Conservation (phyloP, 106 monocot species). For the Dendrobium huoshanense region DNA sequence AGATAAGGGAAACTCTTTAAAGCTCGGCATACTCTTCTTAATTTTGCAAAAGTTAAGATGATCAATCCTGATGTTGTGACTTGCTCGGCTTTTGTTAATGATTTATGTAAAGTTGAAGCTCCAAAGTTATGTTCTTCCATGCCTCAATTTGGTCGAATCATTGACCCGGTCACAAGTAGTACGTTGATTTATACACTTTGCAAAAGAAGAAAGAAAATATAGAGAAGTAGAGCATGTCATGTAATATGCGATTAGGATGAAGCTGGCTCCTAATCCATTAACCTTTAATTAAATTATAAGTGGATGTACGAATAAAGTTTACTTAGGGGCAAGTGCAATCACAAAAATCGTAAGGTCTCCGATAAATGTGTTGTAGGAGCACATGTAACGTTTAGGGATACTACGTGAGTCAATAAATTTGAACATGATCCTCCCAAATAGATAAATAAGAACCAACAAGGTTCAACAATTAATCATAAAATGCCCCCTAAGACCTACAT, state of each 20-base stretch:
- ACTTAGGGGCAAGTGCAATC: no score
- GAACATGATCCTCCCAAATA: no score
- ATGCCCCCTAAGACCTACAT: no score
- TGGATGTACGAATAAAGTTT: conserved; percentile 31
- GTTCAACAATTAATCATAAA: no score
- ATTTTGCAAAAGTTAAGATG: conserved; percentile 40
- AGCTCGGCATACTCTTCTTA: conserved; percentile 32
- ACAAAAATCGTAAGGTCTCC: no score
- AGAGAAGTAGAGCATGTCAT: conserved; percentile 57
- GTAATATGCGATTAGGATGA: conserved; percentile 53
- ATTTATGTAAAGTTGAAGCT: conserved; percentile 45
- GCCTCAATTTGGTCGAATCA: conserved; percentile 16
- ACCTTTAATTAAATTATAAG: conserved; percentile 54
- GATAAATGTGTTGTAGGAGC: no score
- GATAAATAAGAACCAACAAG: no score
- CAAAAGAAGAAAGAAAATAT: conserved; percentile 19
- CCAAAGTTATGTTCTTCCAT: conserved; percentile 40
- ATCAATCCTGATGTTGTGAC: conserved; percentile 58
- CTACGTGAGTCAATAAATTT: no score
- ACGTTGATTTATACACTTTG: conserved; percentile 43
- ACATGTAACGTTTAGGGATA: no score
- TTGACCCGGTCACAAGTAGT: conserved; percentile 39
- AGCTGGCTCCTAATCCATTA: conserved; percentile 16
- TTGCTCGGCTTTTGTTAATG: conserved; percentile 59
- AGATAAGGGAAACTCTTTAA: conserved; percentile 25